Percentiles rank a stretch among this genome's conserved stretches.
These are phyloP conservation scores for Aspergillus ustus DNA, from an alignment of 2,329 filamentous ascomycete genomes.

Conservation along the genomic window DNA sequence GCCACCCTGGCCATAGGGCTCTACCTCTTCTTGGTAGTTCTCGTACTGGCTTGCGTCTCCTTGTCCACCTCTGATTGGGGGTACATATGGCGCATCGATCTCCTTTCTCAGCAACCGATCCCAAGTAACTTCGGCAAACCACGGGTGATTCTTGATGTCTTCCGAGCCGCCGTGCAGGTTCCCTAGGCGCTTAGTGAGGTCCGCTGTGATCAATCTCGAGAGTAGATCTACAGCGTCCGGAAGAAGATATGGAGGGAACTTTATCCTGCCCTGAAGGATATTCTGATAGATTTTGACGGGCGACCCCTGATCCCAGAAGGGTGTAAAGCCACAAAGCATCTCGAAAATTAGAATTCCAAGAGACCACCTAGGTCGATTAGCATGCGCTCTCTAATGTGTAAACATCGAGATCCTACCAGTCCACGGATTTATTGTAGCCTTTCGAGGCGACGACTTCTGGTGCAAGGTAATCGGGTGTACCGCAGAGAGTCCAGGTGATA, in stretches of 20 bases:
- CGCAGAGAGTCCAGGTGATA: conserved; percentile 98
- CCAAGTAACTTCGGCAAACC: conserved; percentile 99
- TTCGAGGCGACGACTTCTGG: conserved; percentile 99
- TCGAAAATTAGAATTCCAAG: conserved; percentile 98
- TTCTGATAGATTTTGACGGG: conserved; percentile 99
- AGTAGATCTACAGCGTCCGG: conserved; percentile 91
- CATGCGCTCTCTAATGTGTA: not conserved
- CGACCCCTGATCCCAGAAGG: conserved; percentile 97
- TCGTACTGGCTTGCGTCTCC: conserved; percentile 98
- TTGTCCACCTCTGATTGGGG: conserved; percentile 88
- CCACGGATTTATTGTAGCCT: conserved; percentile 98
- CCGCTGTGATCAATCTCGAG: conserved; percentile 88
- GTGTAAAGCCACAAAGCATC: conserved; percentile 98
- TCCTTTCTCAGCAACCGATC: conserved; percentile 92
- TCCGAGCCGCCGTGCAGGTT: conserved; percentile 89
- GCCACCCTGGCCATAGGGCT: conserved; percentile 80
- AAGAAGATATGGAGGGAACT: conserved; percentile 95
- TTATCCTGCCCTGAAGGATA: conserved; percentile 92
- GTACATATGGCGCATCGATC: conserved; percentile 97
- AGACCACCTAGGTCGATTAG: conserved; percentile 75
- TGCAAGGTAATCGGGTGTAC: conserved; percentile 95
- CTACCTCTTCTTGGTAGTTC: conserved; percentile 95
- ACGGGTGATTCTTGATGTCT: conserved; percentile 93
- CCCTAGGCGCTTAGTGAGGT: conserved; percentile 91
- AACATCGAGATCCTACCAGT: conserved; percentile 72